Percentiles rank a stretch among this genome's conserved stretches.
phyloP scores from a whole-genome alignment of 1,284 basidiomycete genomes.

The Phellinidium pouzarii region DNA sequence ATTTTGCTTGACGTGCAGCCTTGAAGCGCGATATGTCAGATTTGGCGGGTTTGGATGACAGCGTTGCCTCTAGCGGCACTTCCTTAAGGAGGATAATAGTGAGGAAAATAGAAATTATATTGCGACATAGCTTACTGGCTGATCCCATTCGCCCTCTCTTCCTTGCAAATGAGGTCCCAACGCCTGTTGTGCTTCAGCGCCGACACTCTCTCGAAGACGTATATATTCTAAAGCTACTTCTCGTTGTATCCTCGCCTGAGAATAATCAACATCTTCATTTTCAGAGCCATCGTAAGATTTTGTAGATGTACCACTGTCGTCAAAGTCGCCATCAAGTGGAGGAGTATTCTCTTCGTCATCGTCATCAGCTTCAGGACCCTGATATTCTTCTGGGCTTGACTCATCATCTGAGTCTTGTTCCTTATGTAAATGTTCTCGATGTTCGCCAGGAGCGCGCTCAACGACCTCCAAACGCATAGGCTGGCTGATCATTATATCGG shows the following conservation, averaged over 20 bases:
- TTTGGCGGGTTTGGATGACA: constrained; percentile 34
- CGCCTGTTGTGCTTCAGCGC: constrained; percentile 42
- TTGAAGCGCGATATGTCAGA: constrained; percentile 56
- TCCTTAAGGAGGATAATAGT: constrained; percentile 27
- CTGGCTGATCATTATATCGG: constrained; percentile 31
- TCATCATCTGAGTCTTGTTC: constrained; percentile 31
- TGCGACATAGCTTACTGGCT: constrained; percentile 36
- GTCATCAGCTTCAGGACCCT: constrained; percentile 27
- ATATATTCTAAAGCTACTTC: constrained; percentile 70
- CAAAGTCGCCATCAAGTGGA: constrained; percentile 1
- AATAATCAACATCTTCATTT: constrained; percentile 39
- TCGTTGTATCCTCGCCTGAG: constrained; percentile 51
- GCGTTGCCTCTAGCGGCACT: constrained; percentile 36
- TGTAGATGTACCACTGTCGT: constrained; percentile 2
- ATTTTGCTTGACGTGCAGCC: constrained; percentile 37
- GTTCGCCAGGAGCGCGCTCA: constrained; percentile 43
- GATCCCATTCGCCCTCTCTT: constrained; percentile 35
- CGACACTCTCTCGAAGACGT: constrained; percentile 49
- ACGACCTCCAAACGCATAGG: constrained; percentile 66
- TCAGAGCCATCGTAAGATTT: constrained; percentile 10
- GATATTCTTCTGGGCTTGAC: constrained; percentile 22
- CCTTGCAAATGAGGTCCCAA: constrained; percentile 42
- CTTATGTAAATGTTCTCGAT: constrained; percentile 21
- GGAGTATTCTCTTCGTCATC: constrained; percentile 37
- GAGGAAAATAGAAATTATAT: constrained; percentile 16